A percentile compares a stretch with the other conserved stretches of the same genome.
These are phyloP conservation scores for Ophiostoma populinum DNA, from an alignment of 2,329 filamentous ascomycete species.

Conservation along the genomic window DNA sequence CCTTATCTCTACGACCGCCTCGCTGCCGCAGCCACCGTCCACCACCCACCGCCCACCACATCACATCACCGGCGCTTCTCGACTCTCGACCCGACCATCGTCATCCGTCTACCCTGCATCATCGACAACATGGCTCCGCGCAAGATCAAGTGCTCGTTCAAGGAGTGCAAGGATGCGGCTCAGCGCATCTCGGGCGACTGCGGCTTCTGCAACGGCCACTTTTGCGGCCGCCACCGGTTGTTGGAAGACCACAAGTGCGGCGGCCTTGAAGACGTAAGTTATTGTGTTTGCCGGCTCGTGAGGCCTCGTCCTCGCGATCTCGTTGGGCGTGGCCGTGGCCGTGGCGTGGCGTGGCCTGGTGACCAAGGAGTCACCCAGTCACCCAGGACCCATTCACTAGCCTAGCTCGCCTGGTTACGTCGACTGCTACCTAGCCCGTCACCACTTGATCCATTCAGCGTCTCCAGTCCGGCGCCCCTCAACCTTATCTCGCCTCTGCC, in stretches of 20 bases:
- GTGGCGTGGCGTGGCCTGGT: no score
- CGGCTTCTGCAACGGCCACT: constrained; percentile 83
- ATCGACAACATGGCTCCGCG: constrained; percentile 42
- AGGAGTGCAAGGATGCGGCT: constrained; percentile 72
- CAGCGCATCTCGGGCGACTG: constrained; percentile 95
- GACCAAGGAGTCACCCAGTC: no score
- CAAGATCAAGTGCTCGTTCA: constrained; percentile 74
- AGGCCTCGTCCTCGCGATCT: background rate
- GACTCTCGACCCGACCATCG: background rate
- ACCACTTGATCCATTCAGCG: no score
- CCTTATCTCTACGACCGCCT: background rate
- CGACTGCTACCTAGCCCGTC: no score
- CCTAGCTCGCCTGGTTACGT: no score
- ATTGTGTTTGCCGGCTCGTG: background rate
- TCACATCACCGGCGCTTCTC: background rate
- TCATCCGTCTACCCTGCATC: constrained; percentile 1
- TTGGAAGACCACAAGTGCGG: constrained; percentile 88
- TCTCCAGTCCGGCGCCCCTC: no score
- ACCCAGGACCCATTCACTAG: no score
- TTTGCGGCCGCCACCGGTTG: constrained; percentile 87
- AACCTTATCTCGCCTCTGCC: constrained; percentile 6
- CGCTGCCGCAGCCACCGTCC: background rate
- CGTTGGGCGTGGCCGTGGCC: no score
- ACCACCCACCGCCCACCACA: background rate
- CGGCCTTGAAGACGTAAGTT: constrained; percentile 69